Base-by-base conservation (phyloP, 768 basidiomycete species). In the Mycena chlorophos region DNA sequence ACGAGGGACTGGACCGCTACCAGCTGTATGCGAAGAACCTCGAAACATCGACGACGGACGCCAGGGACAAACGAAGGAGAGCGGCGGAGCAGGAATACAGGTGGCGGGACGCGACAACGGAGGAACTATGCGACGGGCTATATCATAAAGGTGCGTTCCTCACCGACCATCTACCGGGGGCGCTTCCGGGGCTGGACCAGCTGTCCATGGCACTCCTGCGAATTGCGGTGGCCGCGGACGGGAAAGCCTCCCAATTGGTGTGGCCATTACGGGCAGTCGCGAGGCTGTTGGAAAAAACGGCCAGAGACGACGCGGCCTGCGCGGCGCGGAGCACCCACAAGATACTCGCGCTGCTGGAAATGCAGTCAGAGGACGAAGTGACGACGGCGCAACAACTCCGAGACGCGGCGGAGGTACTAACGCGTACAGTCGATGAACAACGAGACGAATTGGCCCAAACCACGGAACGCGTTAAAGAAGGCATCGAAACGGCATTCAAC, bases 251-350 rank as follows among this genome's bases (percentile, higher is more conserved):
- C 34, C 10, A 37, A 10, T 10, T 37, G 34, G 34, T n/a, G 12
- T 37, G 34, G 34, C n/a, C 12, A 10, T 37, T 10, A 10, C 10
- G 34, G n/a, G 34, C 34, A 37, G 34, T 37, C 10, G 34, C 34
- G 34, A 37, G 34, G 34, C 34, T 37, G 34, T n/a, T 37, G 34
- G 34, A 37, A 10, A n/a, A 37, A n/a, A n/a, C n/a, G n/a, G 34
- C 34, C 12, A 37, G n/a, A 37, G 34, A 37, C 34, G 34, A 10
- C 0, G 63, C 60, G 8, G 58, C 61, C 27, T 69, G 66, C 22
- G 50, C 53, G 29, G 39, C 55, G 2, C 71, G 72, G n/a, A 37
- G n/a, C 12, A 37, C n/a, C 12, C 10, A 37, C 34, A 37, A n/a
- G 34, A n/a, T 37, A n/a, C 34, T 37, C 34, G 34, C 10, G 34